A percentile compares a stretch with the other conserved stretches of the same genome.
These are phyloP conservation scores for Lupinus albus DNA, from an alignment of 306 rosid species.

Conservation along the genomic window DNA sequence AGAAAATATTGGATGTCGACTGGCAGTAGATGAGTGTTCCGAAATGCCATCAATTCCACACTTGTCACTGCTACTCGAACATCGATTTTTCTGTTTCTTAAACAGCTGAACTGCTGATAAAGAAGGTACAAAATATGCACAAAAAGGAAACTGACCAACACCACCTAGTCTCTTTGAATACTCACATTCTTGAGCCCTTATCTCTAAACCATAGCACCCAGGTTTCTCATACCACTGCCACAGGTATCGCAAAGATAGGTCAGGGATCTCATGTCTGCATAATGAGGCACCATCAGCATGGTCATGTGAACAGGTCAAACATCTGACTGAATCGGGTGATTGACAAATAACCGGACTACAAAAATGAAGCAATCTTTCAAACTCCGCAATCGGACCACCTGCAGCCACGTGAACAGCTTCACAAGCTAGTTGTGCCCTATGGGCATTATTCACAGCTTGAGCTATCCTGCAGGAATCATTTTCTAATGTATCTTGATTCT, in stretches of 20 bases:
- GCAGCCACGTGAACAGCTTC: slow-evolving; percentile 59
- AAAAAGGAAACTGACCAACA: slow-evolving; percentile 47
- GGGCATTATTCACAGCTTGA: slow-evolving; percentile 56
- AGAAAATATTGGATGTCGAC: slow-evolving; percentile 53
- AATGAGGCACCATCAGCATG: slow-evolving; percentile 44
- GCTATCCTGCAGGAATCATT: slow-evolving; percentile 49
- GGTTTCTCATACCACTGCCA: slow-evolving; percentile 93
- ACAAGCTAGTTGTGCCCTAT: slow-evolving; percentile 60
- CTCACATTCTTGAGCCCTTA: slow-evolving; percentile 59
- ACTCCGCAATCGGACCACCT: slow-evolving; percentile 70
- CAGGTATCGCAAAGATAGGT: slow-evolving; percentile 60
- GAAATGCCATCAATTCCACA: slow-evolving; percentile 34
- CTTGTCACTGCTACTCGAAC: slow-evolving; percentile 18
- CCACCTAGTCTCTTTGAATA: slow-evolving; percentile 49
- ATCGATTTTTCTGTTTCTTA: slow-evolving; percentile 38
- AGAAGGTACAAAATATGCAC: slow-evolving; percentile 84
- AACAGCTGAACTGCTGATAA: slow-evolving; percentile 87
- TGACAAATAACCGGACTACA: slow-evolving; percentile 65
- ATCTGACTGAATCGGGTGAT: slow-evolving; percentile 41
- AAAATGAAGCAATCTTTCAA: slow-evolving; percentile 67
- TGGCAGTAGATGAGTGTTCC: slow-evolving; percentile 43
- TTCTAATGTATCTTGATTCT: slow-evolving; percentile 42
- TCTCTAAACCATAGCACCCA: slow-evolving; percentile 83
- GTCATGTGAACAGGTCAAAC: slow-evolving; percentile 49
- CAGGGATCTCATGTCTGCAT: slow-evolving; percentile 63